Percentiles rank a stretch among this genome's conserved stretches.
Evolutionary conservation across 257 asterid species (phyloP).

Genomic region (Solanum bukasovii): DNA sequence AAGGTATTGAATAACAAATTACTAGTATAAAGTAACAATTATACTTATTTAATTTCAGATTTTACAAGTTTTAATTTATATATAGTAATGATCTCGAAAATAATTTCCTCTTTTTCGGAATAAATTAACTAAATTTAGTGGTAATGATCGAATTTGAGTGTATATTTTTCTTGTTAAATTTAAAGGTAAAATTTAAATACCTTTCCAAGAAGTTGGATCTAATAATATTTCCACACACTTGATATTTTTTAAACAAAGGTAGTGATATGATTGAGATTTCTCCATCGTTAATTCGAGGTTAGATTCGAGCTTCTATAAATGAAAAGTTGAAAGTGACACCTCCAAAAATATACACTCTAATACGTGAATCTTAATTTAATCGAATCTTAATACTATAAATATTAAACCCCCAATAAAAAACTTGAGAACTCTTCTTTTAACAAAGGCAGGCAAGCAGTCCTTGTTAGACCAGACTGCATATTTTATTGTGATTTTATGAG

Average conservation of each 20-base stretch:
- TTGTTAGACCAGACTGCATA: neutral
- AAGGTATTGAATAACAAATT: neutral
- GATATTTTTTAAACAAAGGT: neutral
- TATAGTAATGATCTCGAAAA: neutral
- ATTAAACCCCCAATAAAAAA: neutral
- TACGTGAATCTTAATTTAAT: neutral
- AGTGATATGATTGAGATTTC: neutral
- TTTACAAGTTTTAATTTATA: neutral
- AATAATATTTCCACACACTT: neutral
- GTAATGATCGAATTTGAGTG: neutral
- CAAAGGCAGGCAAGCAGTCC: neutral
- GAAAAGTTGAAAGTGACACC: rapidly evolving
- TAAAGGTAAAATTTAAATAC: neutral
- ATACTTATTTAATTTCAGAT: neutral
- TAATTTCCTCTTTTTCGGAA: neutral
- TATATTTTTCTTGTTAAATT: neutral
- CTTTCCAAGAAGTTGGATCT: neutral
- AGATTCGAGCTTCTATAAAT: neutral
- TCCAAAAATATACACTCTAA: neutral
- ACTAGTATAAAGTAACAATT: neutral
- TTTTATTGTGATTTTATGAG: neutral
- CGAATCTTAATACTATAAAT: neutral
- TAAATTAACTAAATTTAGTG: neutral
- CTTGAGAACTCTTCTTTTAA: neutral
- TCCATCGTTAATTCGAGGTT: neutral